Evolutionary conservation across 345 rosid genomes (phyloP).

Genomic region (Durio zibethinus): DNA sequence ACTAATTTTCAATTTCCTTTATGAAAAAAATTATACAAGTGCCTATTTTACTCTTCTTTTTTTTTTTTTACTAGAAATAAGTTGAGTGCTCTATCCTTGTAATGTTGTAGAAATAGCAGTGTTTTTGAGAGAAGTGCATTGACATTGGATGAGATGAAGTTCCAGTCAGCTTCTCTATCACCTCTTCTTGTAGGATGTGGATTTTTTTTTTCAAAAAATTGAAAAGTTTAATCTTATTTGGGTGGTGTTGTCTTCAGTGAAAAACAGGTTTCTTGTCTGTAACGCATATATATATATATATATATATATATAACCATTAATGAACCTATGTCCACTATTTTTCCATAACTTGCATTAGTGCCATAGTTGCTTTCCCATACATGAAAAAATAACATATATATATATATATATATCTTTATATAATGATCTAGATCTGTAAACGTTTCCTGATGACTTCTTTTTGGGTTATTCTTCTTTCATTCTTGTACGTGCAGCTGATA

Average conservation of each 20-base stretch:
- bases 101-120: no score
- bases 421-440: not conserved
- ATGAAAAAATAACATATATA: not conserved
- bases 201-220: not conserved
- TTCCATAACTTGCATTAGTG: not conserved
- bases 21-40: not conserved
- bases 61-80: no score
- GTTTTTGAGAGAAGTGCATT: not conserved
- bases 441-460: not conserved
- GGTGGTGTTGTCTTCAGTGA: no score
- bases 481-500: not conserved
- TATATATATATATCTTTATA: not conserved
- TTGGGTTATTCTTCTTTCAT: not conserved
- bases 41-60: no score
- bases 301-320: no score
- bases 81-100: no score
- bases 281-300: no score
- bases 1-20: not conserved
- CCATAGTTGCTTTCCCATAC: not conserved
- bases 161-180: conserved; percentile 4
- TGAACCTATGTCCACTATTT: not conserved
- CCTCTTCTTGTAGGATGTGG: not conserved
- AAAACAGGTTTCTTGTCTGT: no score
- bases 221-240: not conserved
- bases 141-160: not conserved